These are phyloP conservation scores for Trametes sanguinea DNA, from an alignment of 768 basidiomycete species.

Conservation along the genomic window DNA sequence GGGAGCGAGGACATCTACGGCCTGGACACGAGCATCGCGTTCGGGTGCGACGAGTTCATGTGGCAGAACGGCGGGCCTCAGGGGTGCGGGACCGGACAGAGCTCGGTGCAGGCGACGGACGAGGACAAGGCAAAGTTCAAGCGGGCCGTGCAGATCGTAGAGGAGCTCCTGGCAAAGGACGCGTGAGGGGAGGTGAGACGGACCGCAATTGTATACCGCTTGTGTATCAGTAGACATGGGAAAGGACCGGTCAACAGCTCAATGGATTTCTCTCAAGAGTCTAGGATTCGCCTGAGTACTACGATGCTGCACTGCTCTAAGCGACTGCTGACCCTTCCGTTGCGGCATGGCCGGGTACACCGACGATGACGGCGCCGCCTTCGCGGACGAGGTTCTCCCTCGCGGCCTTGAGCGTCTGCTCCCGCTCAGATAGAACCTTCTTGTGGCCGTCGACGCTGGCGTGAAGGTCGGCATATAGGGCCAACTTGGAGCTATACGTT, in stretches of 20 bases:
- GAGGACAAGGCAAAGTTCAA: constrained; percentile 70
- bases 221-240: too few relatives aligned
- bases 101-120: constrained; percentile 50
- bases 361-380: constrained; percentile 40
- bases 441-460: constrained; percentile 44
- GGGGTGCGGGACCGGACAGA: constrained; percentile 58
- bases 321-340: neutral
- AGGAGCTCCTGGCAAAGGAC: constrained; percentile 42
- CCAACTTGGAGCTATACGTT: constrained; percentile 42
- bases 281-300: too few relatives aligned
- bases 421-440: constrained; percentile 42
- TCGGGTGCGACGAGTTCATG: constrained; percentile 54
- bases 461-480: constrained; percentile 48
- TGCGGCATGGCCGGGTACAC: neutral
- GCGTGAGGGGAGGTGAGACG: neutral
- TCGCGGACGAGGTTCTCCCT: constrained; percentile 42
- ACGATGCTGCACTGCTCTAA: neutral
- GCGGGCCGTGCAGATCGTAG: constrained; percentile 68
- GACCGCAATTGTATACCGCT: constrained; percentile 4
- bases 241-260: too few relatives aligned
- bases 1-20: constrained; percentile 77
- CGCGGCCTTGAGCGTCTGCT: constrained; percentile 38
- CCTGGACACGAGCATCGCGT: constrained; percentile 63
- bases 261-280: too few relatives aligned
- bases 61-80: constrained; percentile 65